Conservation (phyloP, 345 rosid species). For the Iberis pinnata region DNA sequence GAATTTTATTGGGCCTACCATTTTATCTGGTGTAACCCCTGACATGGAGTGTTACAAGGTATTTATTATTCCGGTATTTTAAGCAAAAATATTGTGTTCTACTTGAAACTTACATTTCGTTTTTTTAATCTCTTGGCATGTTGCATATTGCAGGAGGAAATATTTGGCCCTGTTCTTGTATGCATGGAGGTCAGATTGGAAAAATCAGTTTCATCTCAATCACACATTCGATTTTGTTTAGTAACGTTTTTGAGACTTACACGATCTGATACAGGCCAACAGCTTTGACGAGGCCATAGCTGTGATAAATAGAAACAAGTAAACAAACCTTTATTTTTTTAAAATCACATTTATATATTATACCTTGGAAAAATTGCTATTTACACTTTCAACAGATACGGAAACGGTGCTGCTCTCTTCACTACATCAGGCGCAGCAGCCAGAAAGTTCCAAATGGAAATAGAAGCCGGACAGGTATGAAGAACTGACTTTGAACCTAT, state of each 20-base stretch:
- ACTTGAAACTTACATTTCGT: not conserved
- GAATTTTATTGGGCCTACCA: constrained; percentile 90
- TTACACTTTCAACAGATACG: constrained; percentile 47
- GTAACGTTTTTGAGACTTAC: not conserved
- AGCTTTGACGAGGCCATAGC: constrained; percentile 85
- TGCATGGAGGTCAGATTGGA: constrained; percentile 66
- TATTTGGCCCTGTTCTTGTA: constrained; percentile 95
- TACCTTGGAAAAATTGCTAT: not conserved
- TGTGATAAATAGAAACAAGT: constrained; percentile 79
- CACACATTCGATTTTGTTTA: not conserved
- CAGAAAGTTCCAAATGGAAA: constrained; percentile 86
- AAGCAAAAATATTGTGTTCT: not conserved
- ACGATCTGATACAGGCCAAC: constrained; percentile 46
- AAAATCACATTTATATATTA: constrained; percentile 1
- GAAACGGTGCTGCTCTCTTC: constrained; percentile 91
- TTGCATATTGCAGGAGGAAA: constrained; percentile 69
- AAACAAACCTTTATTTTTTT: constrained; percentile 4
- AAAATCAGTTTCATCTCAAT: not conserved
- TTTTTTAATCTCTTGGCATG: not conserved
- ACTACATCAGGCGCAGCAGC: constrained; percentile 91
- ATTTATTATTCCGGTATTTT: constrained; percentile 19
- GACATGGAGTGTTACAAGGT: constrained; percentile 99
- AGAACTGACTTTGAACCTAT: not conserved
- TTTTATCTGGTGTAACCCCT: constrained; percentile 68
- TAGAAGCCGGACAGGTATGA: constrained; percentile 91